A percentile compares a stretch with the other conserved stretches of the same genome.
These are phyloP conservation scores for Scleroderma bovista DNA, from an alignment of 768 basidiomycete genomes.

Conservation along the genomic window DNA sequence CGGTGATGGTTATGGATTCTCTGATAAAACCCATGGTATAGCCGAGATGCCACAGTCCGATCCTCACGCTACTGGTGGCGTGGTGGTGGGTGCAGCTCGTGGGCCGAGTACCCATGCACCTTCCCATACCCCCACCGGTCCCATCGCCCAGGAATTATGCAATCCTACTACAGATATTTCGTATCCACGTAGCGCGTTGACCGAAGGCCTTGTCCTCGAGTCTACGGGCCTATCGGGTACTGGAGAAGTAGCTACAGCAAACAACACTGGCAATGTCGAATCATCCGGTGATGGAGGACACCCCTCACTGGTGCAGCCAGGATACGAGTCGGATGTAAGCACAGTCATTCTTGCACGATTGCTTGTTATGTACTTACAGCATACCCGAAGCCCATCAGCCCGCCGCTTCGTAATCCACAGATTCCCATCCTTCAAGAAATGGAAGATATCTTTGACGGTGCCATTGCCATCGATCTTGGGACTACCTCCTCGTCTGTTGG, in stretches of 20 bases:
- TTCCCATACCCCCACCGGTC: slow-evolving; percentile 36
- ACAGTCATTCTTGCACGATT: slow-evolving; percentile 9
- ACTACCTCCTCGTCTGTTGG: slow-evolving; percentile 90
- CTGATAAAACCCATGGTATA: slow-evolving; percentile 53
- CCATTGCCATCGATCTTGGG: slow-evolving; percentile 95
- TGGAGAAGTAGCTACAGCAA: slow-evolving; percentile 10
- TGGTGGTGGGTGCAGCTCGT: slow-evolving; percentile 17
- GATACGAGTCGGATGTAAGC: slow-evolving; percentile 17
- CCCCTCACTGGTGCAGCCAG: slow-evolving; percentile 14
- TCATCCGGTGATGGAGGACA: slow-evolving; percentile 17
- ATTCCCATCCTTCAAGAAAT: too few species aligned
- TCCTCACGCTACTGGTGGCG: slow-evolving; percentile 25
- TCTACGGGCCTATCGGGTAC: slow-evolving; percentile 15
- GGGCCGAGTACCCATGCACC: slow-evolving; percentile 28
- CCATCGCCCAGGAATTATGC: slow-evolving; percentile 16
- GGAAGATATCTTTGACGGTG: too few species aligned
- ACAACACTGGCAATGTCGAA: slow-evolving; percentile 7
- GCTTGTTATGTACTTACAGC: slow-evolving; percentile 13
- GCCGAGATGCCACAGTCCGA: slow-evolving; percentile 40
- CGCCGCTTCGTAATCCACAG: slow-evolving; percentile 20
- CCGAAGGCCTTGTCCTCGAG: slow-evolving; percentile 22
- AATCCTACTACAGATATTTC: slow-evolving; percentile 11
- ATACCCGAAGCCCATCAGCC: background rate
- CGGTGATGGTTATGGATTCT: slow-evolving; percentile 32
- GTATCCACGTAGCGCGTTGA: slow-evolving; percentile 14